Evolutionary conservation across 176 grass and related monocot genomes (phyloP), one percentile per base, ranked within the genome.

Genomic region (Stipa capillata): DNA sequence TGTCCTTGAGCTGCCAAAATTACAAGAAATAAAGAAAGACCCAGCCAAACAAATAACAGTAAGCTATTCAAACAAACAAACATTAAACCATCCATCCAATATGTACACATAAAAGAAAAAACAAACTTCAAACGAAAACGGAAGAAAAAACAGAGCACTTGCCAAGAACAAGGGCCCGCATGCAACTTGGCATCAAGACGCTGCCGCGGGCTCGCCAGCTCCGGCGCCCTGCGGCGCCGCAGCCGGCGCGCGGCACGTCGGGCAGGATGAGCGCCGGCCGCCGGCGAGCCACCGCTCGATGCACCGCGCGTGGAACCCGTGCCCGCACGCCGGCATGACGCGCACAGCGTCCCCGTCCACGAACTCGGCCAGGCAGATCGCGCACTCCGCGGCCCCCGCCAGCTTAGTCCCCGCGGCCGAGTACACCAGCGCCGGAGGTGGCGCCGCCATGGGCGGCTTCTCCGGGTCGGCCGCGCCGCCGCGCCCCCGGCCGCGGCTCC

Each of bases 351-450:
- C 86, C 44, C 90, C 83, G 56, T 92, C 90, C 0, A 37, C 80
- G 86, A 89, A 92, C 86, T 92, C 86, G 32, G 57, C 54, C 16
- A 92, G 86, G 80, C 86, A 92, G 47, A 92, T 92, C 48, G 86
- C 64, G 86, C 83, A 92, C 86, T 92, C 86, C 9, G 80, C 50
- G 4, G 64, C 70, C 39, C 90, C 90, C 2, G 80, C 76, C 57
- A 86, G 90, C 79, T 70, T 77, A 16, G 79, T 86, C 16, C 52
- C 89, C 0, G 78, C 28, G 16, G 86, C 70, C 12, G 88, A 90
- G 79, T 87, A 90, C 62, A 75, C 73, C 27, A 85, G 78, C 18
- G 56, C 29, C 34, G 42, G 63, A 0, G 44, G 14, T 0, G 73
- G 8, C 14, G 40, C 12, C 10, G 6, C 11, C 28, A 42, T 21